These are phyloP conservation scores for Herpetomonas muscarum DNA, from an alignment of 208 protist species.

Conservation along the genomic window DNA sequence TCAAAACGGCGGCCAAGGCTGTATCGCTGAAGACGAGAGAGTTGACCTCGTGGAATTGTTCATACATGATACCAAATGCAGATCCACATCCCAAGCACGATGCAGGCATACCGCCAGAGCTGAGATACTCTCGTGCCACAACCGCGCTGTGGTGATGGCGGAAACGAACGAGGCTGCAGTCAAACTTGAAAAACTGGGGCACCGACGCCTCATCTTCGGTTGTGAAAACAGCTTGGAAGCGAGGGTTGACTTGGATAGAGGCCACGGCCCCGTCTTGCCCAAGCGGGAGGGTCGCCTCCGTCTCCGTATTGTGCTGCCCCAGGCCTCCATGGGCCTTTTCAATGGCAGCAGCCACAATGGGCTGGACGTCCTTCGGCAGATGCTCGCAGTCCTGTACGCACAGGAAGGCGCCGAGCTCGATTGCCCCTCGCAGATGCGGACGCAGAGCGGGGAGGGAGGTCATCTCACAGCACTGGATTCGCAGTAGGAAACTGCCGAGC, in stretches of 20 bases:
- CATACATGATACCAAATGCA: conserved; percentile 55
- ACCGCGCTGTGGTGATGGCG: conserved; percentile 26
- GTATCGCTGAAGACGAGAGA: conserved; percentile 43
- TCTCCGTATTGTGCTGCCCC: neutral
- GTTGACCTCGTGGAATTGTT: conserved; percentile 40
- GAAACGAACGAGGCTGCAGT: conserved; percentile 47
- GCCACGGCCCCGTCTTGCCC: conserved; percentile 12
- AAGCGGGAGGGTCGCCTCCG: neutral
- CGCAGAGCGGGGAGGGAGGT: conserved; percentile 30
- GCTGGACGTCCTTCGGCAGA: conserved; percentile 16
- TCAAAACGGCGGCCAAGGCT: conserved; percentile 36
- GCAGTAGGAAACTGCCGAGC: conserved; percentile 58
- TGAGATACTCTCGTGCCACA: conserved; percentile 41
- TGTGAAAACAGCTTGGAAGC: conserved; percentile 42
- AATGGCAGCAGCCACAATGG: neutral
- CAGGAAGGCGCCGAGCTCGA: conserved; percentile 56
- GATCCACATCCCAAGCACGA: conserved; percentile 14
- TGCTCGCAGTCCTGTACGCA: conserved; percentile 57
- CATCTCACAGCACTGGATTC: conserved; percentile 40
- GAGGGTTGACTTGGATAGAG: conserved; percentile 15
- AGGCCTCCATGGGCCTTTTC: neutral
- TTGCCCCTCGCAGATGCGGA: conserved; percentile 47
- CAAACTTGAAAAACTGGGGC: conserved; percentile 23
- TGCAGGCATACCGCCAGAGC: conserved; percentile 33
- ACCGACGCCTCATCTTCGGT: conserved; percentile 16